phyloP scores from a whole-genome alignment of 2,329 filamentous ascomycete genomes.

The Alternaria ventricosa region DNA sequence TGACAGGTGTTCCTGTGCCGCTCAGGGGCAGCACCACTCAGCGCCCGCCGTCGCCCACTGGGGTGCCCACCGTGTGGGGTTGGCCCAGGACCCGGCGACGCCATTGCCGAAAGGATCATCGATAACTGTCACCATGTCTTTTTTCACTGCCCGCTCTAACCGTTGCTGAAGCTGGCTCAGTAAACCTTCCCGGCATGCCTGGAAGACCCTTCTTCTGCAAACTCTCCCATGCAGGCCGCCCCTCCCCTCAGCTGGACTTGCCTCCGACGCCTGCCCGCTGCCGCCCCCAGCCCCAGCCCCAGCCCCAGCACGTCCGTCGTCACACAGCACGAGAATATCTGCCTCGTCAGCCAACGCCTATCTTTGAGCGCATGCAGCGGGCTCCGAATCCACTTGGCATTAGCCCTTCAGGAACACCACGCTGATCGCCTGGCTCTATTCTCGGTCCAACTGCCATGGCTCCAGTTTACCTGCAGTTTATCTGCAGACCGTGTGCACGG shows the following conservation, averaged over 20 bases:
- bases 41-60: neutral
- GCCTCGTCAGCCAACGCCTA: neutral
- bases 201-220: conserved; percentile 3
- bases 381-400: conserved; percentile 1
- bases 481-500: neutral
- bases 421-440: conserved; percentile 10
- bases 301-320: neutral
- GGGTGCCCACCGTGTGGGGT: conserved; percentile 13
- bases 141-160: conserved; percentile 13
- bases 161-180: conserved; percentile 5
- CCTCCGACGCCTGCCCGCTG: neutral
- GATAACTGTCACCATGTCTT: conserved; percentile 1
- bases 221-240: neutral
- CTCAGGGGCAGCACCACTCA: conserved; percentile 24
- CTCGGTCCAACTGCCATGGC: conserved; percentile 3
- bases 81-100: conserved; percentile 2
- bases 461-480: neutral
- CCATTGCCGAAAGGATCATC: conserved; percentile 16
- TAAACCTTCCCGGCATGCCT: neutral
- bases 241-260: neutral
- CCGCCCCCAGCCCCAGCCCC: neutral
- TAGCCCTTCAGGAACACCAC: conserved; percentile 6
- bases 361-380: neutral
- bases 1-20: conserved; percentile 9
- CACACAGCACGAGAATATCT: conserved; percentile 1